A percentile compares a stretch with the other conserved stretches of the same genome.
Evolutionary conservation across 2,329 filamentous ascomycete species (phyloP).

Genomic region (Blastomyces emzantsi): DNA sequence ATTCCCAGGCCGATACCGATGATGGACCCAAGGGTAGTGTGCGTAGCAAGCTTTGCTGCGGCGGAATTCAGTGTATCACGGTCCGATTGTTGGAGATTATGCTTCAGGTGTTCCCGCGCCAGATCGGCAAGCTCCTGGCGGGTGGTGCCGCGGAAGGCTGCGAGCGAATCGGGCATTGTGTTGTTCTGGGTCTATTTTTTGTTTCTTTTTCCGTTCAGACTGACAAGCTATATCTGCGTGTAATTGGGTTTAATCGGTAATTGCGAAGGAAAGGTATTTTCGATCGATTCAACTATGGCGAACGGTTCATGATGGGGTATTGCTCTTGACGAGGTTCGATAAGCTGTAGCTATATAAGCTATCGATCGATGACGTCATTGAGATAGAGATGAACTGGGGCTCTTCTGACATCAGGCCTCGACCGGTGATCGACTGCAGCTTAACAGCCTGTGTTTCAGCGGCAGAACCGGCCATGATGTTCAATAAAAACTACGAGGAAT

Average conservation of each 20-base stretch:
- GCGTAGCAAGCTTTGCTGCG: slow-evolving; percentile 45
- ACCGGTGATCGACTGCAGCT: not conserved
- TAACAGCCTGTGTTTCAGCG: not conserved
- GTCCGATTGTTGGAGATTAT: slow-evolving; percentile 51
- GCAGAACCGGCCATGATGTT: not conserved
- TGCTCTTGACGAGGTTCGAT: not conserved
- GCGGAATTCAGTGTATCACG: slow-evolving; percentile 50
- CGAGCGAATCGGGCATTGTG: slow-evolving; percentile 37
- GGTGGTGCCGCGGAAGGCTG: slow-evolving; percentile 39
- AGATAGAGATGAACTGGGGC: not conserved
- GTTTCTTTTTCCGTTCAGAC: not conserved
- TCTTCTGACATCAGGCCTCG: not conserved
- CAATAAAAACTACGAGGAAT: not conserved
- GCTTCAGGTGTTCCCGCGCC: slow-evolving; percentile 50
- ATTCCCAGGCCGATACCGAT: slow-evolving; percentile 53
- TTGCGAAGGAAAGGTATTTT: not conserved
- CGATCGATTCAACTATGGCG: not conserved
- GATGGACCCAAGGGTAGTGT: slow-evolving; percentile 51
- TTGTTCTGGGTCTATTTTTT: not conserved
- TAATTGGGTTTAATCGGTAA: not conserved
- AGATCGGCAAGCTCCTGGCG: slow-evolving; percentile 46
- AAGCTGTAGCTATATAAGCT: not conserved
- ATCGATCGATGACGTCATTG: not conserved
- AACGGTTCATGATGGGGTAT: not conserved
- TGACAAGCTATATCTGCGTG: not conserved